Evolutionary conservation across 2,329 filamentous ascomycete species (phyloP).

Genomic region (Microdochium paspali): DNA sequence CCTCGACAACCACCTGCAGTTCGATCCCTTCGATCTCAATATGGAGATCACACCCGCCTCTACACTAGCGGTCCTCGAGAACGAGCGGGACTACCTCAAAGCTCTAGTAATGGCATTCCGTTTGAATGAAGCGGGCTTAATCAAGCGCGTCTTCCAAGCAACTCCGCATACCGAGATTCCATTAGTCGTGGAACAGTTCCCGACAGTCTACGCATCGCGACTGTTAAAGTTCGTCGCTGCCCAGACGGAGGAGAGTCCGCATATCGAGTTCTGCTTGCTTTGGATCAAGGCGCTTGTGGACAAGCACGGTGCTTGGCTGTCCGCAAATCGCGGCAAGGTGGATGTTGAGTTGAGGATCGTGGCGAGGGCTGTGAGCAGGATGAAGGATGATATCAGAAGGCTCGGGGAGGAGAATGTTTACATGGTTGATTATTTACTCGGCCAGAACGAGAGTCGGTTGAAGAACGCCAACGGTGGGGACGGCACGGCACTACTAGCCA

Average conservation of each 20-base stretch:
- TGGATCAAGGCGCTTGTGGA: constrained; percentile 83
- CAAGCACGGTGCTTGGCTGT: constrained; percentile 76
- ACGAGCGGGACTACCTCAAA: constrained; percentile 74
- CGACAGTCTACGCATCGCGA: constrained; percentile 76
- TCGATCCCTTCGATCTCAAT: constrained; percentile 94
- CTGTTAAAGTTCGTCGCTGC: constrained; percentile 80
- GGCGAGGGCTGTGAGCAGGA: constrained; percentile 67
- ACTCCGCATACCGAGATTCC: constrained; percentile 67
- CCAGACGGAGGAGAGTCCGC: constrained; percentile 81
- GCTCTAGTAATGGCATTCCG: constrained; percentile 96
- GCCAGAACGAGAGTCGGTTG: constrained; percentile 29
- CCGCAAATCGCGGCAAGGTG: constrained; percentile 68
- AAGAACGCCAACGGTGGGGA: constrained; percentile 2
- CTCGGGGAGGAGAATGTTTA: constrained; percentile 84
- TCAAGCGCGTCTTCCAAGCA: constrained; percentile 77
- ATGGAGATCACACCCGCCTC: constrained; percentile 86
- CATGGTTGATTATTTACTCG: constrained; percentile 72
- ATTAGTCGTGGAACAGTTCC: constrained; percentile 70
- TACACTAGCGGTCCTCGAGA: constrained; percentile 59
- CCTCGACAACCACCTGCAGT: constrained; percentile 72
- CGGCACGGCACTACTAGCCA: constrained; percentile 1
- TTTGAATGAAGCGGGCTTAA: constrained; percentile 74
- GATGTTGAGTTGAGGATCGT: constrained; percentile 80
- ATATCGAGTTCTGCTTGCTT: constrained; percentile 87
- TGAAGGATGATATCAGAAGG: constrained; percentile 73